A percentile compares a stretch with the other conserved stretches of the same genome.
These are phyloP conservation scores for Pyronema domesticum DNA, from an alignment of 495 filamentous ascomycete genomes.

Conservation along the genomic window DNA sequence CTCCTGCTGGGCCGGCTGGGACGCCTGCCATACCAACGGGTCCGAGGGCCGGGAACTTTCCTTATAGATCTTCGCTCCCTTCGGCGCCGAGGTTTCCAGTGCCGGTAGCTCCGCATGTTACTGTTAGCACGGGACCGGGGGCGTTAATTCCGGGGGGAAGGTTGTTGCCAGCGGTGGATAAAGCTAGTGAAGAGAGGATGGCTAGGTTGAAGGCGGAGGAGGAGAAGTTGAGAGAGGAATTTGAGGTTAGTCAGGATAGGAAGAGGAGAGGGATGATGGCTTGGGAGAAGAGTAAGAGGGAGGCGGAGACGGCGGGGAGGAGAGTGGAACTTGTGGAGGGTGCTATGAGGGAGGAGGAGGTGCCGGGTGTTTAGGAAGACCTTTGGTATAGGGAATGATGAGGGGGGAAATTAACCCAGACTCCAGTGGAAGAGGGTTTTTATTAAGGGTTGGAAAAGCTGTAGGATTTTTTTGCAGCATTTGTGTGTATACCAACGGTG, in stretches of 20 bases:
- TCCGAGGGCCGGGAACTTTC: slow-evolving; percentile 23
- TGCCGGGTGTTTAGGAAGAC: background rate
- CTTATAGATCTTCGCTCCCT: slow-evolving; percentile 21
- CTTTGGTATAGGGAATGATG: background rate
- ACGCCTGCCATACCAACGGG: slow-evolving; percentile 19
- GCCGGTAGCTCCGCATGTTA: background rate
- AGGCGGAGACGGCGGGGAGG: slow-evolving; percentile 21
- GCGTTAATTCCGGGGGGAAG: slow-evolving; percentile 19
- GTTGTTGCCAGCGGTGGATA: slow-evolving; percentile 19
- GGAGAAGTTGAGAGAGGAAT: slow-evolving; percentile 21
- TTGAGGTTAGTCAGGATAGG: slow-evolving; percentile 15
- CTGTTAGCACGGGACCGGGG: slow-evolving; percentile 13
- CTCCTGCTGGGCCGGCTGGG: slow-evolving; percentile 1
- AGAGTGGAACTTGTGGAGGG: slow-evolving; percentile 21
- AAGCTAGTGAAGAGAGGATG: slow-evolving; percentile 20
- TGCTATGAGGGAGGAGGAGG: slow-evolving; percentile 4
- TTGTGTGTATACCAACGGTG: too few relatives aligned
- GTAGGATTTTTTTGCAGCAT: too few relatives aligned
- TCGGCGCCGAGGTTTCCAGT: background rate
- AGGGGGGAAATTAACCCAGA: too few relatives aligned
- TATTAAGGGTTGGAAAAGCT: too few relatives aligned
- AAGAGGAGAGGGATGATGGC: slow-evolving; percentile 20
- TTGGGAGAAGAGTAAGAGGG: slow-evolving; percentile 21
- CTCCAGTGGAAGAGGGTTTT: too few relatives aligned
- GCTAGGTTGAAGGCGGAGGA: slow-evolving; percentile 16